Base-by-base conservation (phyloP, 2,329 filamentous ascomycete genomes). In the Tolypocladium cylindrosporum region DNA sequence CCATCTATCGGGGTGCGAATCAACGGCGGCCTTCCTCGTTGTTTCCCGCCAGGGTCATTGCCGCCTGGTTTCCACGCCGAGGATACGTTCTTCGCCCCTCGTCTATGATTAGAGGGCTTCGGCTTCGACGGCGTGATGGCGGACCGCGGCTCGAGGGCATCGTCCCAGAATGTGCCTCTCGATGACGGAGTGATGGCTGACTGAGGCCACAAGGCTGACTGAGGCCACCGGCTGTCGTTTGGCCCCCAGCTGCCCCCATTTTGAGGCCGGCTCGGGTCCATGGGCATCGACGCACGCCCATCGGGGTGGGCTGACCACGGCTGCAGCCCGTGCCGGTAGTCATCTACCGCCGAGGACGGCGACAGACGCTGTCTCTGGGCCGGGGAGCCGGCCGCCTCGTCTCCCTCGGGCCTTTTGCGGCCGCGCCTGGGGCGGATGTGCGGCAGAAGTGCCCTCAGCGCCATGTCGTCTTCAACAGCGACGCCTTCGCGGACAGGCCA, bases 391-490 rank as follows among this genome's bases (percentile, higher is more conserved):
- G 71, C 70, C 9, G 72, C 69, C 1, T 84, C 80, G 8, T 84
- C 80, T 19, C 87, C 85, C 9, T 87, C 85, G 0, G 83, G 81
- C 65, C 85, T 83, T 67, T 87, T 82, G 40, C 78, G 80, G 60
- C 81, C 85, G 66, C 80, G 80, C 66, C 79, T 87, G 60, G 77
- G 87, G 61, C 79, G 81, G 65, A 82, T 89, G 59, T 94, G 87
- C 36, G 92, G 91, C 55, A 96, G 79, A 3, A 97, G 78, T 2
- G 91, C 90, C 60, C 91, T 82, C 54, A 97, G 78, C 2, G 91
- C 92, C 71, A 96, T 84, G 71, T 97, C 92, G 70, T 97, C 92
- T 69, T 96, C 91, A 2, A 91, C 74, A 1, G 87, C 81, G 1
- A 97, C 90, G 8, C 90, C 91, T 72, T 96, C 92, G 51, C 92